Percentiles rank a stretch among this genome's conserved stretches.
phyloP scores from a whole-genome alignment of 1,284 basidiomycete species.

The Naganishia liquefaciens region DNA sequence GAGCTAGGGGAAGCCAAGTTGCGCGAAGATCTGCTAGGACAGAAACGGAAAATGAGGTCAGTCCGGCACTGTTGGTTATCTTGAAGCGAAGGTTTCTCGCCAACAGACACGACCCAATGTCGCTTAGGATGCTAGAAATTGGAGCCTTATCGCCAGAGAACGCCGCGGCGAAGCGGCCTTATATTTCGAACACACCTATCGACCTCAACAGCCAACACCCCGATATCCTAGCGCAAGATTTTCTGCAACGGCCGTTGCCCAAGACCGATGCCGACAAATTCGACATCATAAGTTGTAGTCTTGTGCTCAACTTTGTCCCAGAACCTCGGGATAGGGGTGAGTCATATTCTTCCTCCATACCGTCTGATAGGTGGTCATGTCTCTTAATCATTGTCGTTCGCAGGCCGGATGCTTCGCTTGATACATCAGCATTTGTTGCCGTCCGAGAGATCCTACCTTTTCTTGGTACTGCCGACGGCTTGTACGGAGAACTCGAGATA shows the following conservation, averaged over 20 bases:
- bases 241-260: constrained; percentile 58
- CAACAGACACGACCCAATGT: constrained; percentile 30
- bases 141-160: constrained; percentile 82
- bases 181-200: constrained; percentile 73
- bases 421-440: constrained; percentile 64
- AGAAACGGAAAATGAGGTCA: background rate
- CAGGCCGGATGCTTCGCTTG: constrained; percentile 72
- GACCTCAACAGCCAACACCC: constrained; percentile 80
- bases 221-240: constrained; percentile 75
- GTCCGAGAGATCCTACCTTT: constrained; percentile 61
- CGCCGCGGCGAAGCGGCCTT: constrained; percentile 64
- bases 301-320: constrained; percentile 87
- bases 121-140: constrained; percentile 72
- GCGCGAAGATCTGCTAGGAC: constrained; percentile 54
- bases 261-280: constrained; percentile 59
- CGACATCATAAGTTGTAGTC: constrained; percentile 76
- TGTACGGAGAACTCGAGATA: constrained; percentile 83
- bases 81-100: background rate
- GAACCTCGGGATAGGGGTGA: constrained; percentile 70
- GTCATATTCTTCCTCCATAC: constrained; percentile 31
- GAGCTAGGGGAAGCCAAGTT: constrained; percentile 55
- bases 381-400: background rate
- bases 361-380: background rate
- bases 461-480: constrained; percentile 75
- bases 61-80: background rate